These are phyloP conservation scores for Lecanosticta acicola DNA, from an alignment of 2,329 filamentous ascomycete genomes.

Conservation along the genomic window DNA sequence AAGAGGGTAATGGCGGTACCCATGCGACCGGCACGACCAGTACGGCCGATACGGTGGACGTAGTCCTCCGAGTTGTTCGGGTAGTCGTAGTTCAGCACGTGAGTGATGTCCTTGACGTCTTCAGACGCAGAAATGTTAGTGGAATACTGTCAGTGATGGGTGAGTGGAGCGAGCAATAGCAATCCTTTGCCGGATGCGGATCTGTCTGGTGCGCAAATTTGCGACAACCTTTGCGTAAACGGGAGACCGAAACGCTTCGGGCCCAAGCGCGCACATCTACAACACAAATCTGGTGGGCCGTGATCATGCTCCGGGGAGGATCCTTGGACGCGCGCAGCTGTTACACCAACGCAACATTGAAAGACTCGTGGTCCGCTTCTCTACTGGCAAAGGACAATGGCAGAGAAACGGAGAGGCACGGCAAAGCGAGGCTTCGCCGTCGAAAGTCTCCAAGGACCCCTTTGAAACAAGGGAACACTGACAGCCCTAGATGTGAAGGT, in stretches of 20 bases:
- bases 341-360: conserved; percentile 52
- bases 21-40: conserved; percentile 70
- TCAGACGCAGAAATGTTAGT: conserved; percentile 53
- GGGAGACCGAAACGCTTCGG: conserved; percentile 17
- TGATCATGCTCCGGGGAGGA: conserved; percentile 56
- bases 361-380: conserved; percentile 70
- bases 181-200: conserved; percentile 51
- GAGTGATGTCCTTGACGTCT: conserved; percentile 99
- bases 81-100: conserved; percentile 99
- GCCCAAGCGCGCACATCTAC: conserved; percentile 31
- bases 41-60: conserved; percentile 64
- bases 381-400: conserved; percentile 73
- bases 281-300: conserved; percentile 43
- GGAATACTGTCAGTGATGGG: conserved; percentile 18
- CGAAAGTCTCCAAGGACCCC: conserved; percentile 77
- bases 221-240: conserved; percentile 28
- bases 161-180: conserved; percentile 41
- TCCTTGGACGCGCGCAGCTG: conserved; percentile 66
- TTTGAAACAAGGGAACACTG: conserved; percentile 78
- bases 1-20: conserved; percentile 98
- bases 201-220: conserved; percentile 31
- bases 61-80: conserved; percentile 81
- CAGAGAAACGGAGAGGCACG: conserved; percentile 65
- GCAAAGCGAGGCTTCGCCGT: conserved; percentile 40
- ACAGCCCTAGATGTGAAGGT: conserved; percentile 76